These are phyloP conservation scores for Leishmania amazonensis DNA, from an alignment of 208 protist species.

Conservation along the genomic window DNA sequence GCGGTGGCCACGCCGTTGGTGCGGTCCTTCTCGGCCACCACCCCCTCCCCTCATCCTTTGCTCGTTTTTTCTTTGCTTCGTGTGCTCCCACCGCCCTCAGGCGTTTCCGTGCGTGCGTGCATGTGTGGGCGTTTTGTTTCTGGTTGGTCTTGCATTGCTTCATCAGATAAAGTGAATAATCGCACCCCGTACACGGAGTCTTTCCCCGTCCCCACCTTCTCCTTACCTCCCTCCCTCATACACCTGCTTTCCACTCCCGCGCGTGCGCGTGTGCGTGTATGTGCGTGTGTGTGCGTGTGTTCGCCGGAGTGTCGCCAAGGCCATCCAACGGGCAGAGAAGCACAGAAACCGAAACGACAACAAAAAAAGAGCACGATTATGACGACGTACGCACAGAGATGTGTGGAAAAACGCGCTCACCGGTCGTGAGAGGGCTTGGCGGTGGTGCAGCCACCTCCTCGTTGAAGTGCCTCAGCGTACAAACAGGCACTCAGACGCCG, in stretches of 20 bases:
- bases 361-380: neutral
- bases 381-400: neutral
- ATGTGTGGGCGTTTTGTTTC: neutral
- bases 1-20: neutral
- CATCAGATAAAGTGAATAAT: neutral
- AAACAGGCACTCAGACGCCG: neutral
- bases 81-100: neutral
- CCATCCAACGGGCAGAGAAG: neutral
- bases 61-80: neutral
- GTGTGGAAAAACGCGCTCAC: neutral
- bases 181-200: neutral
- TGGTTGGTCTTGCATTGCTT: neutral
- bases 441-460: neutral
- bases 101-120: neutral
- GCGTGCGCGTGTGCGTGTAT: neutral
- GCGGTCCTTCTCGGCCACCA: too few relatives aligned
- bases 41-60: neutral
- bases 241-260: neutral
- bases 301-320: neutral
- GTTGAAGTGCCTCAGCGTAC: neutral
- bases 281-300: neutral
- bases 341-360: neutral
- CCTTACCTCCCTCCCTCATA: neutral
- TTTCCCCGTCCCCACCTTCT: neutral
- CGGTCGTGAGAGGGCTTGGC: neutral